Base-by-base conservation (phyloP, 2,329 filamentous ascomycete species). In the Harringtonia aguacate region DNA sequence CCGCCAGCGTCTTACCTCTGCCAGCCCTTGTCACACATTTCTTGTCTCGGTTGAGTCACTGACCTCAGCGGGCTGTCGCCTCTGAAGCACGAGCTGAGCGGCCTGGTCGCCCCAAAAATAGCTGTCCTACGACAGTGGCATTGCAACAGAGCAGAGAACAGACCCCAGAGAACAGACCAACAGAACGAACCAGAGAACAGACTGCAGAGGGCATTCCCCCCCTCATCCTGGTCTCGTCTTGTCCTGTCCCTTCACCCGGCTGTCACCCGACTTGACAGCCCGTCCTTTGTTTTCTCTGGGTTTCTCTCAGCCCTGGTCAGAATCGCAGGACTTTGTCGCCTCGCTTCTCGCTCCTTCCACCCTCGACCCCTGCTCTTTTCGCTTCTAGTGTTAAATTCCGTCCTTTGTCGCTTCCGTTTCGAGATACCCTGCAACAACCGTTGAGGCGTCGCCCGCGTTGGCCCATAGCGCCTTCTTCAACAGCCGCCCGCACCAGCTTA, bases 1-100 rank as follows among this genome's bases (percentile, higher is more conserved):
- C 24, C 24, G 24, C 24, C 24, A 27, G 24, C 24, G 24, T 27
- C 24, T 27, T 27, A 7, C 7, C 24, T 27, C 7, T 27, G 45
- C 44, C 45, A 17, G 36, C 39, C 39, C 46, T 43, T 45, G 46
- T 48, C 48, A 45, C 40, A 47, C 52, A 52, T 36, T 43, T 50
- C 34, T 36, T 50, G 51, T 54, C 53, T 56, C 51, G 49, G 49
- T 46, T 54, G 44, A 52, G 45, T 39, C 48, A 48, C 51, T 53
- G 49, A 52, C 48, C 50, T 49, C 24, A 27, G 24, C 24, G 6
- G 7, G 6, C 24, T 27, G 24, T 27, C 24, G 24, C 10, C 24
- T 10, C 24, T 27, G 10, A 6, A 27, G 7, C 24, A n/a, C n/a
- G n/a, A n/a, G n/a, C n/a, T n/a, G n/a, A n/a, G n/a, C n/a, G n/a